Percentiles rank a stretch among this genome's conserved stretches.
Evolutionary conservation across 768 basidiomycete genomes (phyloP).

Genomic region (Rubroboletus pulcherrimus): DNA sequence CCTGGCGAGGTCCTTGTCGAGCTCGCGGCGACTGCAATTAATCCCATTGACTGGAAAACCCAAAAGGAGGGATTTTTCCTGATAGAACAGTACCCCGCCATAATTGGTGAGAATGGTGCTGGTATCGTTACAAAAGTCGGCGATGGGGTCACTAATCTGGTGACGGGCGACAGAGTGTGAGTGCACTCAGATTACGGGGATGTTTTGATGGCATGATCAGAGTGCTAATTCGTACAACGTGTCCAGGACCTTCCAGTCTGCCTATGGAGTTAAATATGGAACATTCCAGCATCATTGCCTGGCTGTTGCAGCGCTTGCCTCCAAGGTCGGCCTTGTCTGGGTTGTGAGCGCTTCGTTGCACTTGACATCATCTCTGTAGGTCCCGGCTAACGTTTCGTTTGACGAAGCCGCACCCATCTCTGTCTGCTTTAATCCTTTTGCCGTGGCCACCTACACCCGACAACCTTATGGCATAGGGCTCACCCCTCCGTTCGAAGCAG

Average conservation of each 20-base stretch:
- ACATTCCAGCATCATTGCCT: constrained; percentile 26
- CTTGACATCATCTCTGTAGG: constrained; percentile 7
- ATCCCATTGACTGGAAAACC: constrained; percentile 38
- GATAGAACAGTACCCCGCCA: constrained; percentile 35
- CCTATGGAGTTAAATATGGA: neutral
- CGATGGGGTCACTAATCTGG: constrained; percentile 31
- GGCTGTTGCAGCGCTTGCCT: constrained; percentile 17
- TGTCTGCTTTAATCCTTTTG: constrained; percentile 31
- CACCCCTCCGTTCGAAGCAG: constrained; percentile 25
- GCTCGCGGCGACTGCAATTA: constrained; percentile 39
- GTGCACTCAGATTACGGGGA: neutral
- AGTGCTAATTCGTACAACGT: neutral
- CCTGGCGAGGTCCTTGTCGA: constrained; percentile 42
- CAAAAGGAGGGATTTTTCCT: constrained; percentile 5
- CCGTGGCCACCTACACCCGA: constrained; percentile 31
- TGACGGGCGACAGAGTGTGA: constrained; percentile 36
- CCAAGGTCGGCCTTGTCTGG: constrained; percentile 8
- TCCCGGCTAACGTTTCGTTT: constrained; percentile 33
- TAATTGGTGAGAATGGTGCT: constrained; percentile 36
- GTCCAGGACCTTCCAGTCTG: constrained; percentile 5
- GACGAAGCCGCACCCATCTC: constrained; percentile 37
- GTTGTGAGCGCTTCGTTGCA: neutral
- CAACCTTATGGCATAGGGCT: constrained; percentile 24
- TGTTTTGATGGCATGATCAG: neutral
- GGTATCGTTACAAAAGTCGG: constrained; percentile 38